phyloP scores from a whole-genome alignment of 2,329 filamentous ascomycete genomes.

The Diplocarpon mali region DNA sequence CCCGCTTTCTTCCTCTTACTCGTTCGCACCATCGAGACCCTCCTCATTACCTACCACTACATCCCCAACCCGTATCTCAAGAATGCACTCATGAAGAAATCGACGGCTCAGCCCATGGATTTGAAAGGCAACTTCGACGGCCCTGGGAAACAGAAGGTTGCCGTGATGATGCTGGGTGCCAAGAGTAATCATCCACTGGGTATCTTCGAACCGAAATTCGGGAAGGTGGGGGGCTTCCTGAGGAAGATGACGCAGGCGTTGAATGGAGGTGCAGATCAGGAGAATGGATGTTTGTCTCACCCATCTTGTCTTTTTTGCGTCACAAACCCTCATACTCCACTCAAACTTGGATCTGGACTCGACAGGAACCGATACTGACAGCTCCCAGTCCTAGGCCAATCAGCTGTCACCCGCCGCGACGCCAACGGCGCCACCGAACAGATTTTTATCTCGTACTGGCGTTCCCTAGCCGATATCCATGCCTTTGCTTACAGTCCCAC shows the following conservation, averaged over 20 bases:
- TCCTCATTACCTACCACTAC: constrained; percentile 11
- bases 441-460: constrained; percentile 14
- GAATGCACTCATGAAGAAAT: constrained; percentile 9
- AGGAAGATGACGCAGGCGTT: constrained; percentile 10
- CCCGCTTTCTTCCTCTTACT: constrained; percentile 12
- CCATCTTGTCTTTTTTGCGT: neutral
- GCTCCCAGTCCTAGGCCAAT: constrained; percentile 12
- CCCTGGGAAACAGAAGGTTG: constrained; percentile 13
- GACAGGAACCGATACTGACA: neutral
- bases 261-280: constrained; percentile 9
- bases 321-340: too few species aligned
- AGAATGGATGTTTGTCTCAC: constrained; percentile 11
- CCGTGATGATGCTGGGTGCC: constrained; percentile 13
- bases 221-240: constrained; percentile 6
- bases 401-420: constrained; percentile 6
- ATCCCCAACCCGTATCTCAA: constrained; percentile 16
- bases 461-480: constrained; percentile 13
- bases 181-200: constrained; percentile 17
- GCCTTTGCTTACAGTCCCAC: constrained; percentile 45
- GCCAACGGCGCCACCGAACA: constrained; percentile 13
- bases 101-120: constrained; percentile 9
- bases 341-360: too few species aligned
- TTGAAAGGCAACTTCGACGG: constrained; percentile 7
- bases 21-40: constrained; percentile 7
- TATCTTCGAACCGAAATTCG: constrained; percentile 12